Evolutionary conservation across 495 filamentous ascomycete genomes (phyloP).

Genomic region (Penicillium cataractarum): DNA sequence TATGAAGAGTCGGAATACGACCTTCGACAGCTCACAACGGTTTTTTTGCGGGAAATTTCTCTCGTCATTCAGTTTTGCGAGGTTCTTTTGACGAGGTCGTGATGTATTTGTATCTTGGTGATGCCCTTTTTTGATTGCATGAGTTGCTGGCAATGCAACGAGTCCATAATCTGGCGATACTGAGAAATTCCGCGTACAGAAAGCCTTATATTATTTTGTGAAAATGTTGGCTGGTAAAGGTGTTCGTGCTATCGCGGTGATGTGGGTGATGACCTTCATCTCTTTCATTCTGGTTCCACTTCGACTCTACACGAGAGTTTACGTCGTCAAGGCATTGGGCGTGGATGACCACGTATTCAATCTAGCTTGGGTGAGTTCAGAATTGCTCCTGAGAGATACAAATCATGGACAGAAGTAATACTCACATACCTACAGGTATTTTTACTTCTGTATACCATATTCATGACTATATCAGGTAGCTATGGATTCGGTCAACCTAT

Average conservation of each 20-base stretch:
- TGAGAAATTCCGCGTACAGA: not conserved
- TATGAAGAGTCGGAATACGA: not conserved
- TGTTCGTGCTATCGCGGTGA: constrained; percentile 21
- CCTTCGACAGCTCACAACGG: constrained; percentile 4
- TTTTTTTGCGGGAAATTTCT: not conserved
- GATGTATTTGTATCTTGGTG: constrained; percentile 3
- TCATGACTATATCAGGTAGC: constrained; percentile 18
- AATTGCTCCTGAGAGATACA: not conserved
- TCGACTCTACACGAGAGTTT: constrained; percentile 23
- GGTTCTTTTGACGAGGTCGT: not conserved
- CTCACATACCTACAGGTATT: constrained; percentile 18
- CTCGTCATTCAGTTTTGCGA: not conserved
- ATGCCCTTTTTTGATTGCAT: not conserved
- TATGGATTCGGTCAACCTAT: constrained; percentile 27
- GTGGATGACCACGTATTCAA: constrained; percentile 25
- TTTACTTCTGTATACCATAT: constrained; percentile 24
- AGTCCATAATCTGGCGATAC: not conserved
- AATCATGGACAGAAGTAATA: not conserved
- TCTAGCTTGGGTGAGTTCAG: constrained; percentile 20
- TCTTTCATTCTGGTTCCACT: constrained; percentile 27
- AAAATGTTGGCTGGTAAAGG: constrained; percentile 28
- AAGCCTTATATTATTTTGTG: not conserved
- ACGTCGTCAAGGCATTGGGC: constrained; percentile 19
- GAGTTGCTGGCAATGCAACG: not conserved
- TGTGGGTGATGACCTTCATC: constrained; percentile 26